Evolutionary conservation across 257 asterid species (phyloP), one percentile per base, ranked within the genome.

Genomic region (Fraxinus quadrangulata): DNA sequence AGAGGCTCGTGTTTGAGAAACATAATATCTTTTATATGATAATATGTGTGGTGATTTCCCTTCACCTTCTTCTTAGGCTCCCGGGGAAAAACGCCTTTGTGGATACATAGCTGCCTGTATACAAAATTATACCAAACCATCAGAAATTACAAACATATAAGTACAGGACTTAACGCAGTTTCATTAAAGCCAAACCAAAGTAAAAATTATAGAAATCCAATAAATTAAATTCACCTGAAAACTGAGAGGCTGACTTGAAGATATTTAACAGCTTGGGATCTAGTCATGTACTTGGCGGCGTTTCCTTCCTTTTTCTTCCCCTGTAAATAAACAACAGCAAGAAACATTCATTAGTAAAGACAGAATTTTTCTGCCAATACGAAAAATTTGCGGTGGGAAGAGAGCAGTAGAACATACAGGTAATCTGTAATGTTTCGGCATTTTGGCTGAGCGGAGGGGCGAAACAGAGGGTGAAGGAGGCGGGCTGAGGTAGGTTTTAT

Each of bases 251-350:
- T 88, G 85, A 90, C 84, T 90, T 96, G 98, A 40, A 96, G 99
- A 72, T 86, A 79, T 37, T 92, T 96, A 24, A 96, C 90, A 16
- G 97, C 94, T 82, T 92, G 97, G 13, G 98, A 88, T 33, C 98
- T 89, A 17, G 99, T 96, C 39, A 93, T 89, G 71, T 90, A 96
- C 71, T 91, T 91, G 45, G 99, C 98, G 1, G 96, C 97, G 71
- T 93, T 96, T 28, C 99, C 99, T 84, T 96, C 99, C 89, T 96
- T 96, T 78, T 92, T 93, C 93, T 96, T 96, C 2, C 99, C 99
- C 99, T 96, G 85, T 33, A 81, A 51, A 17, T 67, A 23, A 77
- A 26, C 21, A 66, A 21, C 14, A 67, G 4, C 0, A 3, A 26
- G 28, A 23, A 72, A 9, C 12, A 21, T 61, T 23, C 33, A 21